A percentile compares a stretch with the other conserved stretches of the same genome.
phyloP scores from a whole-genome alignment of 2,329 filamentous ascomycete species.

The Daldinia sp. region DNA sequence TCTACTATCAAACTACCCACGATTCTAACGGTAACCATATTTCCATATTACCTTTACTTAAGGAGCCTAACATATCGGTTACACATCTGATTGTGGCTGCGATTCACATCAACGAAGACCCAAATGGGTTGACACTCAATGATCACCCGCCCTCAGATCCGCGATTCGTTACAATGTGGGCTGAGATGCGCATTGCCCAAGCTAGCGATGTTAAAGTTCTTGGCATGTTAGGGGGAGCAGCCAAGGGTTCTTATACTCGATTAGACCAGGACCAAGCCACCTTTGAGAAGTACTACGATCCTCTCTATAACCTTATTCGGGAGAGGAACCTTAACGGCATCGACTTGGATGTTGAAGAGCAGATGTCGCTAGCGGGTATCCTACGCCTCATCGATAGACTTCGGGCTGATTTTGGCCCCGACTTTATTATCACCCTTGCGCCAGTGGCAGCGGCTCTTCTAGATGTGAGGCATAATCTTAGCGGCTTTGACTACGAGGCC shows the following conservation, averaged over 20 bases:
- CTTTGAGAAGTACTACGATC: conserved; percentile 76
- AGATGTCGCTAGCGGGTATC: conserved; percentile 69
- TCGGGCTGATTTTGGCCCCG: conserved; percentile 69
- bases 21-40: conserved; percentile 48
- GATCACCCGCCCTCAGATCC: conserved; percentile 72
- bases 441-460: conserved; percentile 79
- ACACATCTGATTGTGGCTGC: conserved; percentile 83
- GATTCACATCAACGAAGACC: conserved; percentile 76
- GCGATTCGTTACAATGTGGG: conserved; percentile 73
- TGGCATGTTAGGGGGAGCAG: conserved; percentile 82
- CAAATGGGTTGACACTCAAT: conserved; percentile 75
- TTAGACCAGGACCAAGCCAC: conserved; percentile 57
- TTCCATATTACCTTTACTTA: conserved; percentile 54
- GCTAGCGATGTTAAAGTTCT: conserved; percentile 76
- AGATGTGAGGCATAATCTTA: conserved; percentile 68
- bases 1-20: conserved; percentile 54
- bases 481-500: conserved; percentile 77
- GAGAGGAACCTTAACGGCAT: conserved; percentile 68
- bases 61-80: conserved; percentile 49
- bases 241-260: conserved; percentile 71
- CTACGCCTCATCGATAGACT: conserved; percentile 71
- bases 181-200: conserved; percentile 74
- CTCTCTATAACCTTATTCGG: conserved; percentile 68
- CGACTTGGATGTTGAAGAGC: conserved; percentile 80
- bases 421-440: conserved; percentile 78